Evolutionary conservation across 331 rosid genomes (phyloP).

Genomic region (Saraca asoca): DNA sequence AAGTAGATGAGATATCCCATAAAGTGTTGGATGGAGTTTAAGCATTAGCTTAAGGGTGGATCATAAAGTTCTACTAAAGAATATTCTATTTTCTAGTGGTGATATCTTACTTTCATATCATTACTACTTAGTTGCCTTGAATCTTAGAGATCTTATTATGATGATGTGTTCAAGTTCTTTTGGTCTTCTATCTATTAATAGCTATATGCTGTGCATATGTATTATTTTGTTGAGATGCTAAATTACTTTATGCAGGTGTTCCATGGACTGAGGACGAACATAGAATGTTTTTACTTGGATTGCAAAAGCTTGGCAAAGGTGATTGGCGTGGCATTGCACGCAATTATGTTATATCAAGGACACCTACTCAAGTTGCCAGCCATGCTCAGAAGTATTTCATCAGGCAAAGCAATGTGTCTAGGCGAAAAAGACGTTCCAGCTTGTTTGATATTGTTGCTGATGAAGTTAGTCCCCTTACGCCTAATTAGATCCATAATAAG

Average conservation of each 20-base stretch:
- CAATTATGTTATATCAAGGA: slow-evolving; percentile 83
- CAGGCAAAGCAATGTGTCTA: slow-evolving; percentile 86
- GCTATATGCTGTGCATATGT: background rate
- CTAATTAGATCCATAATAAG: background rate
- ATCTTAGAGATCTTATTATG: background rate
- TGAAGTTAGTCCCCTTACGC: slow-evolving; percentile 63
- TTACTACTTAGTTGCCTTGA: background rate
- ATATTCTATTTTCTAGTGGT: background rate
- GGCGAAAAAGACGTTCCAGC: slow-evolving; percentile 98
- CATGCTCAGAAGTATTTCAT: slow-evolving; percentile 98
- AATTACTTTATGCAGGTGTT: slow-evolving; percentile 55
- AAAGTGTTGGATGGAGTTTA: slow-evolving; percentile 9
- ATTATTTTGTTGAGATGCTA: slow-evolving; percentile 16
- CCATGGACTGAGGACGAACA: slow-evolving; percentile 99
- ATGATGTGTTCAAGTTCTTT: background rate
- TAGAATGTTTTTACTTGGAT: slow-evolving; percentile 93
- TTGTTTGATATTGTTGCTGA: slow-evolving; percentile 89
- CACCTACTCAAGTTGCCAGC: slow-evolving; percentile 99
- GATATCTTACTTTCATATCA: background rate
- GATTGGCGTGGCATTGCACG: slow-evolving; percentile 99
- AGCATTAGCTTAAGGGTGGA: slow-evolving; percentile 9
- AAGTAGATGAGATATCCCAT: slow-evolving; percentile 2
- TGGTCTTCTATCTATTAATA: slow-evolving; percentile 3
- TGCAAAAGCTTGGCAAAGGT: slow-evolving; percentile 97
- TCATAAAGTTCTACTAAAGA: background rate